Evolutionary conservation across 768 basidiomycete species (phyloP).

Genomic region (Kwoniella bestiolae): DNA sequence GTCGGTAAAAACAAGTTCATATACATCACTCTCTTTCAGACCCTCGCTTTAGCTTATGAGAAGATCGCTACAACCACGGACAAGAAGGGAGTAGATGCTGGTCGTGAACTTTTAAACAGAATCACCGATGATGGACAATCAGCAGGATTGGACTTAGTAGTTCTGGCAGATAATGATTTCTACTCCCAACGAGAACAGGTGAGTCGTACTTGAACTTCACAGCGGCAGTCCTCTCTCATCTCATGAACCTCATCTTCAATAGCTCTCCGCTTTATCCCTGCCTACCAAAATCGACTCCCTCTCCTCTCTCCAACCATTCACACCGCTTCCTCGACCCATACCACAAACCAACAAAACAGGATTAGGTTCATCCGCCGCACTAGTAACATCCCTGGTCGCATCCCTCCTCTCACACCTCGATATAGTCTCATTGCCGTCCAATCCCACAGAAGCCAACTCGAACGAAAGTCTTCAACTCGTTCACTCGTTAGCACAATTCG

Average conservation of each 20-base stretch:
- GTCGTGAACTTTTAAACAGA: slow-evolving; percentile 22
- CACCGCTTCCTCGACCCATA: slow-evolving; percentile 69
- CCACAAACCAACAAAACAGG: slow-evolving; percentile 96
- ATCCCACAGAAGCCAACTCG: slow-evolving; percentile 58
- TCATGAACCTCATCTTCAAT: neutral
- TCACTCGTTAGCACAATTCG: slow-evolving; percentile 91
- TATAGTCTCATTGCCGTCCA: slow-evolving; percentile 61
- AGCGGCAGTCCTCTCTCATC: no score
- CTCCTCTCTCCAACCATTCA: slow-evolving; percentile 74
- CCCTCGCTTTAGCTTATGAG: slow-evolving; percentile 66
- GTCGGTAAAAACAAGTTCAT: slow-evolving; percentile 79
- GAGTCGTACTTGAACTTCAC: slow-evolving; percentile 32
- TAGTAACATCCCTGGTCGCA: slow-evolving; percentile 92
- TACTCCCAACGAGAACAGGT: slow-evolving; percentile 92
- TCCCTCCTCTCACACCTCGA: slow-evolving; percentile 77
- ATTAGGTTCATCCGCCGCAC: slow-evolving; percentile 92
- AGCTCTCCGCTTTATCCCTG: slow-evolving; percentile 71
- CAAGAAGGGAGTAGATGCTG: slow-evolving; percentile 3
- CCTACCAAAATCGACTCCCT: slow-evolving; percentile 71
- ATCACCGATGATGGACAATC: slow-evolving; percentile 11
- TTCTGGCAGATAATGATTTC: slow-evolving; percentile 95
- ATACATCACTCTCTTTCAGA: slow-evolving; percentile 80
- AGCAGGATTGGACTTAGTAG: slow-evolving; percentile 72
- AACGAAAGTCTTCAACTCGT: slow-evolving; percentile 62
- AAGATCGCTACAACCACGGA: slow-evolving; percentile 10